A percentile compares a stretch with the other conserved stretches of the same genome.
phyloP scores from a whole-genome alignment of 305 asterid species.

The Striga hermonthica region DNA sequence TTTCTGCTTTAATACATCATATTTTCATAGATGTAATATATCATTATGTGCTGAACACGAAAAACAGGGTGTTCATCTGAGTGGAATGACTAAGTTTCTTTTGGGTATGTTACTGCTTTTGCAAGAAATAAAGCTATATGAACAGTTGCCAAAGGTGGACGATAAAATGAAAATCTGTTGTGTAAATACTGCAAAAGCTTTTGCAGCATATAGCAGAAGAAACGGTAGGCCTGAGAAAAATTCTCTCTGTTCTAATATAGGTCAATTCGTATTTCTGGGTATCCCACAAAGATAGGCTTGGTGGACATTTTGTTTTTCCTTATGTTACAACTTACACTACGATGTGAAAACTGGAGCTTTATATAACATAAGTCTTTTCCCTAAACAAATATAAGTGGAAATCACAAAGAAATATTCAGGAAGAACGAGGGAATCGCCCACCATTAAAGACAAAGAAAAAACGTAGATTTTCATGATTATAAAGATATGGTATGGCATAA shows the following conservation, averaged over 20 bases:
- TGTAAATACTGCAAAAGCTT: no score
- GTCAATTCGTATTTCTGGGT: no score
- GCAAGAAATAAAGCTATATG: background rate
- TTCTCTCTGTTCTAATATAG: no score
- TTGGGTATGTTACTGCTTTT: no score
- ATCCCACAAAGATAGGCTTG: no score
- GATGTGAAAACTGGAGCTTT: background rate
- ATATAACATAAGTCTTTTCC: background rate
- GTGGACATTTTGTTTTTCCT: background rate
- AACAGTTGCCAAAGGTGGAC: background rate
- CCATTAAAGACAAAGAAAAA: background rate
- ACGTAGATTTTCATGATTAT: background rate
- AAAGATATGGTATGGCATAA: constrained; percentile 2
- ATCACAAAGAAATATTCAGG: background rate
- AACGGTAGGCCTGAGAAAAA: no score
- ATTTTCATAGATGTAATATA: background rate
- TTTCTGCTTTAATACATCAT: constrained; percentile 6
- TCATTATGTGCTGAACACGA: background rate
- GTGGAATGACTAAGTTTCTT: no score
- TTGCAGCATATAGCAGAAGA: no score
- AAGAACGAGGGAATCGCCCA: background rate
- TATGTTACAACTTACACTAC: background rate
- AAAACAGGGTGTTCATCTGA: background rate
- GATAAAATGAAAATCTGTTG: no score
- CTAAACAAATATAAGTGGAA: background rate